Evolutionary conservation across 305 asterid genomes (phyloP).

Genomic region (Fraxinus floribunda): DNA sequence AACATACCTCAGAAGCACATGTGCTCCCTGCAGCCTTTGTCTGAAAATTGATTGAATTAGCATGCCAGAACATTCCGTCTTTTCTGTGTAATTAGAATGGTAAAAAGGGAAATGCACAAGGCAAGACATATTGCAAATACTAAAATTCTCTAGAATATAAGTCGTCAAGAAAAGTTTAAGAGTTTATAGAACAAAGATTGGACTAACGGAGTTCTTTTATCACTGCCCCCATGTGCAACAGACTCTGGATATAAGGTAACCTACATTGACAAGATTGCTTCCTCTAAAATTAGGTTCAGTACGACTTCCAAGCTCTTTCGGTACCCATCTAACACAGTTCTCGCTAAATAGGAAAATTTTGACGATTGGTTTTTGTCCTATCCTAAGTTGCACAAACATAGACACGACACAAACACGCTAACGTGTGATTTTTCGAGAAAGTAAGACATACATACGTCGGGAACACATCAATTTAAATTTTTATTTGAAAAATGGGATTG

Average conservation of each 20-base stretch:
- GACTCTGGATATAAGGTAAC: background rate
- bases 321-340: background rate
- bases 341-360: background rate
- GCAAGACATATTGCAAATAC: background rate
- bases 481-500: background rate
- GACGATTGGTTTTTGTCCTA: background rate
- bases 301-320: background rate
- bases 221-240: background rate
- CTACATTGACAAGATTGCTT: background rate
- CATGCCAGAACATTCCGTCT: background rate
- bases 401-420: background rate
- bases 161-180: background rate
- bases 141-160: background rate
- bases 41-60: constrained; percentile 37
- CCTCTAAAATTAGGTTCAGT: background rate
- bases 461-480: background rate
- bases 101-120: background rate
- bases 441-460: background rate
- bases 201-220: background rate
- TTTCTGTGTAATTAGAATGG: background rate
- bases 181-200: background rate
- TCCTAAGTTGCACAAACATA: background rate
- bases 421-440: background rate
- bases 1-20: constrained; percentile 58
- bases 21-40: constrained; percentile 51